These are phyloP conservation scores for Myxozyma mucilagina DNA, from an alignment of 805 yeast genomes.

Conservation along the genomic window DNA sequence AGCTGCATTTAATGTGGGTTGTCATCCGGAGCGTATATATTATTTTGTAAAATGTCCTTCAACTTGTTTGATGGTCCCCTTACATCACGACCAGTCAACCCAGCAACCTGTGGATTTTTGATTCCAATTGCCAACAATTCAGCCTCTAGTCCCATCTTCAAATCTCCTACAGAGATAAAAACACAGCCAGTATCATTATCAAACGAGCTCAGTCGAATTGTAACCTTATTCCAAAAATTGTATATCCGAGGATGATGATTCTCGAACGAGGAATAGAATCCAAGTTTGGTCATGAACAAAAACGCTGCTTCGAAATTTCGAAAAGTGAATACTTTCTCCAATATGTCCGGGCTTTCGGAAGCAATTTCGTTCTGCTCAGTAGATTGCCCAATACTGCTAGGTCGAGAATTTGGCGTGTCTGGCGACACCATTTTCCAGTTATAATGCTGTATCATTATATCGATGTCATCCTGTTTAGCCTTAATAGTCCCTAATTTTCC, in stretches of 20 bases:
- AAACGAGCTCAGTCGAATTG: constrained; percentile 12
- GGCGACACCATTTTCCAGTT: constrained; percentile 2
- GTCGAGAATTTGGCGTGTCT: neutral
- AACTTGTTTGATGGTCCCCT: neutral
- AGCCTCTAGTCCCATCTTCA: constrained; percentile 10
- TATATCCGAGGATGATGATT: constrained; percentile 26
- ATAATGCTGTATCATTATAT: neutral
- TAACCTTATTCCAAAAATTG: constrained; percentile 18
- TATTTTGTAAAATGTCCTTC: neutral
- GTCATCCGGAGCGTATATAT: neutral
- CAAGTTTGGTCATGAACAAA: constrained; percentile 22
- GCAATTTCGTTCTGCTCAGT: neutral
- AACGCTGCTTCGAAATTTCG: constrained; percentile 20
- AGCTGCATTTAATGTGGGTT: neutral
- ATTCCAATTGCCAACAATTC: constrained; percentile 1
- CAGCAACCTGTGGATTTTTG: neutral
- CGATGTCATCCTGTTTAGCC: neutral
- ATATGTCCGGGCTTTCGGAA: neutral
- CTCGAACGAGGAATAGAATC: constrained; percentile 15
- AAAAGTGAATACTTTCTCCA: constrained; percentile 15
- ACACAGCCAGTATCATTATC: neutral
- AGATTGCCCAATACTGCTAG: neutral
- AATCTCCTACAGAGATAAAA: constrained; percentile 3
- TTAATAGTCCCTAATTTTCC: neutral
- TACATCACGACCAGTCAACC: neutral